Percentiles rank a stretch among this genome's conserved stretches.
These are phyloP conservation scores for Oropetium thomaeum DNA, from an alignment of 176 grass and related monocot genomes.

Conservation along the genomic window DNA sequence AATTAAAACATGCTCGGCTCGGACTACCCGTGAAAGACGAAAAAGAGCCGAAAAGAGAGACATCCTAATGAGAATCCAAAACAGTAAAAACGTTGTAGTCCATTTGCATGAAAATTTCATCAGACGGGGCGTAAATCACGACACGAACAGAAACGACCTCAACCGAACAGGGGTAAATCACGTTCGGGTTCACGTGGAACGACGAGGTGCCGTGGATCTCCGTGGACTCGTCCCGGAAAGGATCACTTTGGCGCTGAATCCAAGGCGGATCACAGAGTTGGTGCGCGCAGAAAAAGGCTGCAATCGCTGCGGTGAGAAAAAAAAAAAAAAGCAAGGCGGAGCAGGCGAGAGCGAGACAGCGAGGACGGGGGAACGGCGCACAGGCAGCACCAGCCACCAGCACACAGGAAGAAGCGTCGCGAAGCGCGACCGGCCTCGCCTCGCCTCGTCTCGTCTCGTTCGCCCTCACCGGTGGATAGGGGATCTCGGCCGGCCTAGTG, in stretches of 20 bases:
- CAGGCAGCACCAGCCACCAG: not conserved
- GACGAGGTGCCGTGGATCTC: not conserved
- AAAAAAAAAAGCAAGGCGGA: not conserved
- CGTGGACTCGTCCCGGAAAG: not conserved
- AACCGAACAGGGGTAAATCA: not conserved
- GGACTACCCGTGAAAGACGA: not conserved
- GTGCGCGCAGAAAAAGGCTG: constrained; percentile 4
- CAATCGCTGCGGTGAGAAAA: not conserved
- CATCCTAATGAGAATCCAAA: constrained; percentile 2
- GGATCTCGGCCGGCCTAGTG: constrained; percentile 38
- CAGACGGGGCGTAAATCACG: too few species aligned
- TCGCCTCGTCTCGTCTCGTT: not conserved
- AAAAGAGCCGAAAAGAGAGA: not conserved
- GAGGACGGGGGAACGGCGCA: not conserved
- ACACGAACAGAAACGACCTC: not conserved
- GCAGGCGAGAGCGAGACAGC: not conserved
- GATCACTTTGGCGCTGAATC: constrained; percentile 21
- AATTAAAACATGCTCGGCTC: not conserved
- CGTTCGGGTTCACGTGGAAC: not conserved
- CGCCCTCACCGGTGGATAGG: constrained; percentile 31
- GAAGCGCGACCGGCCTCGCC: constrained; percentile 29
- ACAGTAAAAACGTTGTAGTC: not conserved
- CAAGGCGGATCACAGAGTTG: constrained; percentile 35
- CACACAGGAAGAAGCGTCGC: constrained; percentile 35
- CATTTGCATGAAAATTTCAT: not conserved